Evolutionary conservation across 306 rosid genomes (phyloP).

Genomic region (Acacia confusa): DNA sequence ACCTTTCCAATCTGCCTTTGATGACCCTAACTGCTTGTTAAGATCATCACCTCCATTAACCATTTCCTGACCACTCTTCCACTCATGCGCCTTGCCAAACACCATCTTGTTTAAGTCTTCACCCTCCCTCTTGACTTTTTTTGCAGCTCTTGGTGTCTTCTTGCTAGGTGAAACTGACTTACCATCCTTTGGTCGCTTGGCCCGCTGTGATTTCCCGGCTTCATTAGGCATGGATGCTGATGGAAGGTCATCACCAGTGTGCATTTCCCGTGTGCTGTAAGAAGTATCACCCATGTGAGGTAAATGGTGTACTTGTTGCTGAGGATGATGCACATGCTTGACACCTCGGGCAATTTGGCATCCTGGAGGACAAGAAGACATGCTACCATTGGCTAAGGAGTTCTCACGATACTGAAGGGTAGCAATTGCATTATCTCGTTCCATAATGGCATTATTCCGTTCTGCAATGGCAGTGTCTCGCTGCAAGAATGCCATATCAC

Average conservation of each 20-base stretch:
- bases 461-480: conserved; percentile 90
- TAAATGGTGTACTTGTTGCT: conserved; percentile 63
- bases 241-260: conserved; percentile 57
- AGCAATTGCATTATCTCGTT: conserved; percentile 88
- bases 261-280: conserved; percentile 65
- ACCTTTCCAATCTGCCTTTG: conserved; percentile 94
- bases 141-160: conserved; percentile 63
- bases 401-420: conserved; percentile 82
- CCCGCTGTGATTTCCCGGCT: conserved; percentile 60
- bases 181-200: conserved; percentile 69
- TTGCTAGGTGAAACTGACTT: conserved; percentile 68
- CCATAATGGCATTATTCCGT: conserved; percentile 75
- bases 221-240: conserved; percentile 52
- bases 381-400: conserved; percentile 51
- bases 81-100: conserved; percentile 67
- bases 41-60: conserved; percentile 69
- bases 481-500: conserved; percentile 89
- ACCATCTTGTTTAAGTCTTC: conserved; percentile 78
- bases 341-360: conserved; percentile 97
- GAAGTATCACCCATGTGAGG: conserved; percentile 68
- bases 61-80: conserved; percentile 75
- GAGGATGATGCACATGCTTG: conserved; percentile 91
- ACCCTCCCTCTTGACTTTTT: conserved; percentile 71
- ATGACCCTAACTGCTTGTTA: conserved; percentile 60
- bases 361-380: conserved; percentile 90